Percentiles rank a stretch among this genome's conserved stretches.
Evolutionary conservation across 805 yeast genomes (phyloP).

Genomic region (Wickerhamomyces kurtzmanii): DNA sequence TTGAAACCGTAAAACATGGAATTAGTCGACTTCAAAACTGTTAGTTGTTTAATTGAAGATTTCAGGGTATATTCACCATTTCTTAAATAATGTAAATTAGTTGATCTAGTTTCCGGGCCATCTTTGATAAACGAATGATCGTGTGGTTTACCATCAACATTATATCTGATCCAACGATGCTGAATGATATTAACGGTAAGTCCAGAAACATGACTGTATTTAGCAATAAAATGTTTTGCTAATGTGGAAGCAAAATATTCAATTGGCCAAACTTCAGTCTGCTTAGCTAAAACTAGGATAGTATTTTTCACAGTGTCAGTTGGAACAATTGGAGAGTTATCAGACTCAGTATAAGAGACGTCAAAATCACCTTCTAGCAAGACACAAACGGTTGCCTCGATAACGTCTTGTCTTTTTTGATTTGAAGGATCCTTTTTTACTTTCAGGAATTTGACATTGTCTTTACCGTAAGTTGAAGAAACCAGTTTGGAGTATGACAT

Average conservation of each 20-base stretch:
- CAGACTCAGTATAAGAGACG: conserved; percentile 76
- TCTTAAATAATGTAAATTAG: conserved; percentile 41
- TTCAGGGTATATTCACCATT: conserved; percentile 43
- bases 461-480: conserved; percentile 78
- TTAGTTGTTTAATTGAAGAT: conserved; percentile 70
- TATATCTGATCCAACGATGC: conserved; percentile 70
- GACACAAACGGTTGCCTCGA: conserved; percentile 76
- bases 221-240: conserved; percentile 69
- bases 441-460: conserved; percentile 84
- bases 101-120: conserved; percentile 71
- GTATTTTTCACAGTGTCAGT: conserved; percentile 93
- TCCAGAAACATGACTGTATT: conserved; percentile 71
- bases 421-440: conserved; percentile 70
- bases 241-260: conserved; percentile 84
- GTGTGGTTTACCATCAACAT: conserved; percentile 65
- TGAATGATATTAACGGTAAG: conserved; percentile 61
- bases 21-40: conserved; percentile 83
- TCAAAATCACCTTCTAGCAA: conserved; percentile 75
- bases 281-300: conserved; percentile 72
- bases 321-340: conserved; percentile 83
- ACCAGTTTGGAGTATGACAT: too few species aligned
- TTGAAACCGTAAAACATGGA: conserved; percentile 88
- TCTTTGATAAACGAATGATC: conserved; percentile 80
- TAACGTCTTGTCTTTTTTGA: conserved; percentile 68
- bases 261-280: conserved; percentile 79